Evolutionary conservation across 2,329 filamentous ascomycete genomes (phyloP), one percentile per base, ranked within the genome.

Genomic region (Penicillium sp.): DNA sequence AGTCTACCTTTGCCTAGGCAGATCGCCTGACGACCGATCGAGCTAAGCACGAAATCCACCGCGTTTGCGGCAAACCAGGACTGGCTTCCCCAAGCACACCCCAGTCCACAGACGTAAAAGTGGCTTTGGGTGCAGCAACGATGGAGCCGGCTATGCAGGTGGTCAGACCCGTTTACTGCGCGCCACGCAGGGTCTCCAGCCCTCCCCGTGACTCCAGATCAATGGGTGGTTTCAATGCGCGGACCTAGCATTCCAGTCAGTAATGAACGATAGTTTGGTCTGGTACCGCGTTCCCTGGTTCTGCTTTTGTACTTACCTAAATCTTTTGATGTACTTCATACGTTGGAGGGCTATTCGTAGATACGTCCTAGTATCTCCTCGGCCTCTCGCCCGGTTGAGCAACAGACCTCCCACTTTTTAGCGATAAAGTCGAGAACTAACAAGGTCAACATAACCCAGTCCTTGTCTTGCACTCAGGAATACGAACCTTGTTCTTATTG

Each of bases 131-230:
- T 64, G 48, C 64, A 47, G 66, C 61, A 68, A 66, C 65, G 65
- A 69, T 69, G 68, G 70, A 71, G 66, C 68, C 73, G 73, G 71
- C 61, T 75, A 74, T 76, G 74, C 73, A 76, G 67, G 75, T 71
- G 68, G 76, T 72, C 60, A 67, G 68, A 67, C 70, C 67, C 66
- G 68, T 69, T 41, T 62, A 65, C 63, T 64, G 64, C 60, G 61
- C 66, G 67, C 65, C 65, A 65, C 66, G 57, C 64, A 69, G 67
- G 65, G 63, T 68, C 63, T 65, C 62, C 64, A 62, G 58, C 59
- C 61, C 59, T 62, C 54, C 66, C 64, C 64, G 58, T 61, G 67
- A 68, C 71, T 69, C 70, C 66, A 61, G 66, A 61, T 56, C 63
- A 64, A 63, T 64, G 60, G 69, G 67, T 64, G 51, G 46, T 62